These are phyloP conservation scores for Lasiosphaeria miniovina DNA, from an alignment of 495 filamentous ascomycete genomes.

Conservation along the genomic window DNA sequence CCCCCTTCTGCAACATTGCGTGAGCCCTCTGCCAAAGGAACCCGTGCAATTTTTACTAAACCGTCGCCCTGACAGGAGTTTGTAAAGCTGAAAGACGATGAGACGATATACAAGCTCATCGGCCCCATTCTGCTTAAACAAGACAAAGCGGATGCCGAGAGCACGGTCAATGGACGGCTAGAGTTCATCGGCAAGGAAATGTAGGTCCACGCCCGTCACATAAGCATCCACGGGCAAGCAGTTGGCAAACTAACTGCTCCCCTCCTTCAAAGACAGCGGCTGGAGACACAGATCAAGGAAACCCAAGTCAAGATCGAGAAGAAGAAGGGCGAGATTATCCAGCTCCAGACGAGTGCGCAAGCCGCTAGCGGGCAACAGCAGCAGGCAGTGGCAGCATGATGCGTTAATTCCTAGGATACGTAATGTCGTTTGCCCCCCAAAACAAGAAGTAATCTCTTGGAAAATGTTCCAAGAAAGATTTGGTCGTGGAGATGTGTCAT, in stretches of 20 bases:
- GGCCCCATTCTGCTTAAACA: constrained; percentile 94
- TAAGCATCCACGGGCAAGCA: background rate
- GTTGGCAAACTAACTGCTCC: constrained; percentile 1
- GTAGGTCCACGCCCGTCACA: constrained; percentile 41
- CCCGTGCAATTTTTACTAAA: background rate
- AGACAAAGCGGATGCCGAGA: constrained; percentile 79
- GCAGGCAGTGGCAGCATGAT: constrained; percentile 24
- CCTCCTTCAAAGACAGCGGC: constrained; percentile 58
- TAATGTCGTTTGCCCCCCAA: background rate
- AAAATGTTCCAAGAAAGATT: background rate
- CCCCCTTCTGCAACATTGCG: background rate
- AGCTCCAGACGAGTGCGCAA: constrained; percentile 43
- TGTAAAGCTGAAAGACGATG: constrained; percentile 65
- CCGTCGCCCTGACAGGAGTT: constrained; percentile 62
- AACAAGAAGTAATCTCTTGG: background rate
- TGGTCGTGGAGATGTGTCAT: background rate
- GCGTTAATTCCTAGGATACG: background rate
- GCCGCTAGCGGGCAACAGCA: constrained; percentile 13
- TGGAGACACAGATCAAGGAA: constrained; percentile 77
- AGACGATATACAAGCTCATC: constrained; percentile 92
- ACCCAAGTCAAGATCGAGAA: constrained; percentile 78
- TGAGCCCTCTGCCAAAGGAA: background rate
- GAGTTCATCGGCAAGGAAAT: constrained; percentile 95
- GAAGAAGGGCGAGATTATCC: constrained; percentile 58
- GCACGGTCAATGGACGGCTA: constrained; percentile 84